Evolutionary conservation across 768 basidiomycete species (phyloP).

Genomic region (Kwoniella dejecticola): DNA sequence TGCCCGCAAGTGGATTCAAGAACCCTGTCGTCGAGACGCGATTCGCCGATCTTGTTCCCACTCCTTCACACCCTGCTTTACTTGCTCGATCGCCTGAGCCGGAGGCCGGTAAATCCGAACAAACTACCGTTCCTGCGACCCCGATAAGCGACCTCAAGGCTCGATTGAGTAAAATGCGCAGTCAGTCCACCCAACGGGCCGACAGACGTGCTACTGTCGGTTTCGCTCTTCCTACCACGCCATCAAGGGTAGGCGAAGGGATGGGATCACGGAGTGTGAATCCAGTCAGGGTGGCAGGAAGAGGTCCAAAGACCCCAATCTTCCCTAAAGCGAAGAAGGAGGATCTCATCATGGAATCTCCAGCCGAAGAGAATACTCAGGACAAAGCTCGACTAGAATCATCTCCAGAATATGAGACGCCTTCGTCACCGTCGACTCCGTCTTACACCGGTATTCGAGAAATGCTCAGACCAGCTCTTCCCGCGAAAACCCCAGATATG

Average conservation of each 20-base stretch:
- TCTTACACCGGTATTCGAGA: slow-evolving; percentile 28
- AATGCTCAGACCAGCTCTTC: slow-evolving; percentile 17
- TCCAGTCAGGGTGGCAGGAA: not conserved
- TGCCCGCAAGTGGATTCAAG: slow-evolving; percentile 43
- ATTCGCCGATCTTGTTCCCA: slow-evolving; percentile 17
- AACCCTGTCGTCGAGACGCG: slow-evolving; percentile 27
- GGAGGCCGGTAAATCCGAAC: not conserved
- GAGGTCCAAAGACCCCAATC: slow-evolving; percentile 14
- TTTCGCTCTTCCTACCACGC: slow-evolving; percentile 40
- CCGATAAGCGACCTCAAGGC: slow-evolving; percentile 34
- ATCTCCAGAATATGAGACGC: slow-evolving; percentile 10
- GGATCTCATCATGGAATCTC: not conserved
- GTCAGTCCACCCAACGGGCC: slow-evolving; percentile 33
- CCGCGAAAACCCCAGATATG: slow-evolving; percentile 42
- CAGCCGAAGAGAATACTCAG: not conserved
- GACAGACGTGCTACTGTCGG: slow-evolving; percentile 48
- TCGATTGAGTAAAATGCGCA: slow-evolving; percentile 34
- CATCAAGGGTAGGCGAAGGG: slow-evolving; percentile 17
- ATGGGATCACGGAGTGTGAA: slow-evolving; percentile 26
- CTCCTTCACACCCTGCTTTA: slow-evolving; percentile 35
- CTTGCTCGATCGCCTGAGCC: slow-evolving; percentile 16
- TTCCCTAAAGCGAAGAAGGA: slow-evolving; percentile 16
- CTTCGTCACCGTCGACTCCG: slow-evolving; percentile 23
- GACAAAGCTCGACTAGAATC: slow-evolving; percentile 3
- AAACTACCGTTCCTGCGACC: slow-evolving; percentile 1